Evolutionary conservation across 495 filamentous ascomycete genomes (phyloP), one percentile per base, ranked within the genome.

Genomic region (Aspergillus kassunensis): DNA sequence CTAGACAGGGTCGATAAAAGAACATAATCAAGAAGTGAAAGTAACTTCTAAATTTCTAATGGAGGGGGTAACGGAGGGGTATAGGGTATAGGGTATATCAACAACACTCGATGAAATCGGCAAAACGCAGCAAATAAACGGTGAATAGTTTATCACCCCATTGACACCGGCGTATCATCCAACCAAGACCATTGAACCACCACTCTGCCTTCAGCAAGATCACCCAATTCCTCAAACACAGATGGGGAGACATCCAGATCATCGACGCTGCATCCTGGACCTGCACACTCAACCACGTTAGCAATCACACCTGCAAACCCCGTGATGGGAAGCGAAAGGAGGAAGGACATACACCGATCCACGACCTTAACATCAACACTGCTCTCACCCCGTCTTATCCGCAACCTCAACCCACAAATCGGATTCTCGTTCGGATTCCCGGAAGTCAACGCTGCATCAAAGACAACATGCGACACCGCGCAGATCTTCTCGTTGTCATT

Each of bases 341-440:
- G 13, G 57, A 47, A 51, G 33, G 45, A 46, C 12, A 60, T 75
- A 69, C 89, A 92, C 27, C 88, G 70, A 72, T 93, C 89, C 12
- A 90, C 86, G 0, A 95, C 82, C 34, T 65, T 83, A 4, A 90
- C 80, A 62, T 86, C 83, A 0, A 88, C 72, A 31, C 75, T 81
- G 19, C 62, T 62, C n/a, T 73, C 76, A 25, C 75, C 68, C 23
- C 82, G 35, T 5, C 42, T 33, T 44, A 53, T 64, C 36, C 84
- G 66, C 5, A 95, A 71, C 60, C 72, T 81, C 60, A 72, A 64
- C 3, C 85, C 86, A 54, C 89, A 93, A 0, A 91, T 62, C 10
- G 82, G 84, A 58, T 91, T 91, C 3, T 62, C 54, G 60, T 89
- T 91, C 4, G 86, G 82, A 68, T 90, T 77, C 16, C 71, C 68